These are phyloP conservation scores for Tinospora cordifolia DNA, from an alignment of 164 flowering plant species.

Conservation along the genomic window DNA sequence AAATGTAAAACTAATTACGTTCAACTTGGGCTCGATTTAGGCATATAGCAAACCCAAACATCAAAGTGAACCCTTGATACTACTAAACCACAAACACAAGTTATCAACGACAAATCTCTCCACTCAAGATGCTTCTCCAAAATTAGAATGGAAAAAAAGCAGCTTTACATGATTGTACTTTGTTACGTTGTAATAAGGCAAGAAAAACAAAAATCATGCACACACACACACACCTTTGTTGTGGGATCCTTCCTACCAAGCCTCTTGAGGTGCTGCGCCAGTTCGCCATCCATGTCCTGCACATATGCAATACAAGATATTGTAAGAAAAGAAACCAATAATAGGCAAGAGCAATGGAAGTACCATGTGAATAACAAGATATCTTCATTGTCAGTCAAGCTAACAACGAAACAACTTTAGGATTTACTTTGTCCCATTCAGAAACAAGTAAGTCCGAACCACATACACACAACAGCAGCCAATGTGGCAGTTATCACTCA, in stretches of 20 bases:
- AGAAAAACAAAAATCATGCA: neutral
- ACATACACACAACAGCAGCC: neutral
- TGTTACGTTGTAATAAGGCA: neutral
- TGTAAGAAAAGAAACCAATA: neutral
- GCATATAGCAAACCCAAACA: too few relatives aligned
- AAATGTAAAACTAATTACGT: too few relatives aligned
- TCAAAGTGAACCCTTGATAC: too few relatives aligned
- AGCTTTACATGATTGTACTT: neutral
- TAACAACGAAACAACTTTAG: neutral
- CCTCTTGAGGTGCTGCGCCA: slow-evolving; percentile 80
- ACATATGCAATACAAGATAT: neutral
- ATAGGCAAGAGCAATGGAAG: neutral
- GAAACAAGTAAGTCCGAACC: neutral
- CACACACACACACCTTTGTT: slow-evolving; percentile 54
- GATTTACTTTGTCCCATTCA: neutral
- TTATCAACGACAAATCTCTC: neutral
- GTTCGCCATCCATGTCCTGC: slow-evolving; percentile 81
- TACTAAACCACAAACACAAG: neutral
- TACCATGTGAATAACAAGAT: neutral
- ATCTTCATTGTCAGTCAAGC: neutral
- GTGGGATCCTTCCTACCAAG: slow-evolving; percentile 83
- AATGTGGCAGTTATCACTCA: neutral
- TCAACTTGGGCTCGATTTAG: too few relatives aligned
- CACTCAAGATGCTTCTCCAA: neutral
- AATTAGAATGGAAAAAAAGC: neutral